Base-by-base conservation (phyloP, 2,329 filamentous ascomycete genomes). In the Diaporthe sp. region DNA sequence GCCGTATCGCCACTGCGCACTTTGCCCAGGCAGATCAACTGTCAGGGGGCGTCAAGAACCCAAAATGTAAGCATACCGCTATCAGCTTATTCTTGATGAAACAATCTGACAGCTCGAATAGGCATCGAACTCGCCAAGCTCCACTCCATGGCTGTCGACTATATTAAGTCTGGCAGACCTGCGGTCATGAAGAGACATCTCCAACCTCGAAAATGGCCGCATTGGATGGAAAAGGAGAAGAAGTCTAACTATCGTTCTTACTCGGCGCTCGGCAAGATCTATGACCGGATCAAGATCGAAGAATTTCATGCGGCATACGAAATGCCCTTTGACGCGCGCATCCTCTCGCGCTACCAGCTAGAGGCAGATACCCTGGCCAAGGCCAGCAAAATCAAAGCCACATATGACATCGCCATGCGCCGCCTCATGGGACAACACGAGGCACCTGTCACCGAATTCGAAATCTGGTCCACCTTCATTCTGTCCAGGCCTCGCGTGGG, bases 71-170 rank as follows among this genome's bases (percentile, higher is more conserved):
- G 89, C 83, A 37, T 3, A 6, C 31, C 44, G 17, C 19, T 22
- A 12, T 37, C 10, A n/a, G 19, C 28, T 12, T 19, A 22, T 34
- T n/a, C 5, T 31, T 17, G 8, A 28, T 3, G n/a, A 19, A 17
- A 13, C 28, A 72, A 51, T 72, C 68, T 77, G 73, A 78, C 62
- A 55, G 59, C 53, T 77, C 37, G 46, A 10, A n/a, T 62, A 92
- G 90, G 90, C 79, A 84, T 97, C 0, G 86, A 92, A 69, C 87
- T 98, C 6, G 95, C 96, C 3, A 86, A 89, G 12, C 86, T 98
- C 3, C 97, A 99, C 82, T 98, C 97, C 0, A 92, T 92, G 79
- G 96, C 97, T 0, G 97, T 99, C 0, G 97, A 99, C 82, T 99
- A 97, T 81, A 92, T 94, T 59, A 99, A 99, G 85, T 96, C 95